Evolutionary conservation across 1,284 basidiomycete species (phyloP), one percentile per base, ranked within the genome.

Genomic region (Malassezia sympodialis): DNA sequence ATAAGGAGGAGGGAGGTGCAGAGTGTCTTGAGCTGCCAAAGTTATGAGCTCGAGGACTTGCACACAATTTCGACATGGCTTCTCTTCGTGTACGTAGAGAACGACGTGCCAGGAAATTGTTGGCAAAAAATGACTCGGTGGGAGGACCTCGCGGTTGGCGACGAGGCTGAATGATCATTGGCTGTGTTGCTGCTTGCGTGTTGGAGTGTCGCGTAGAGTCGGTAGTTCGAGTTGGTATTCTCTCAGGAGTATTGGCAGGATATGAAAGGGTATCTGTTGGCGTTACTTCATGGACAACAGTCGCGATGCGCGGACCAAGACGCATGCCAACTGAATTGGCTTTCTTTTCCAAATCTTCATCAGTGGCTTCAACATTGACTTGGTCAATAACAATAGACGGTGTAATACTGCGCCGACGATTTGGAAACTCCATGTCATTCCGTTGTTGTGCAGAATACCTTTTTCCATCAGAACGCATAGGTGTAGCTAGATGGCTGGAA

Each of bases 101-200:
- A 8, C 50, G 43, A 17, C 55, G 49, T 12, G 55, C 55, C 8
- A 57, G 28, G 24, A 57, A 57, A 21, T 57, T 57, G 45, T 57
- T 57, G 2, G 55, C 55, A 24, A 57, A 57, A 19, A 57, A 57
- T 5, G 50, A 50, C 8, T 57, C 55, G 23, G 44, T 57, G 2
- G 55, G 55, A 2, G 55, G 55, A 14, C 55, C 55, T 11, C 55
- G 49, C 3, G 55, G 55, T 41, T 57, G 55, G 8, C 55, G 49
- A 2, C 55, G 49, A 3, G 55, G 55, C 26, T 57, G 53, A 35
- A 56, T 50, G 4, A 56, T 19, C 5, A 34, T 11, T 17, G 26
- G 30, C 1, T 37, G 28, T 14, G 28, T 10, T 8, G 23, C 46
- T 11, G 17, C 14, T 26, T 49, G 46, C 4, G 15, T 24, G 15